Evolutionary conservation across 208 protist genomes (phyloP).

Genomic region (Crithidia acanthocephali): DNA sequence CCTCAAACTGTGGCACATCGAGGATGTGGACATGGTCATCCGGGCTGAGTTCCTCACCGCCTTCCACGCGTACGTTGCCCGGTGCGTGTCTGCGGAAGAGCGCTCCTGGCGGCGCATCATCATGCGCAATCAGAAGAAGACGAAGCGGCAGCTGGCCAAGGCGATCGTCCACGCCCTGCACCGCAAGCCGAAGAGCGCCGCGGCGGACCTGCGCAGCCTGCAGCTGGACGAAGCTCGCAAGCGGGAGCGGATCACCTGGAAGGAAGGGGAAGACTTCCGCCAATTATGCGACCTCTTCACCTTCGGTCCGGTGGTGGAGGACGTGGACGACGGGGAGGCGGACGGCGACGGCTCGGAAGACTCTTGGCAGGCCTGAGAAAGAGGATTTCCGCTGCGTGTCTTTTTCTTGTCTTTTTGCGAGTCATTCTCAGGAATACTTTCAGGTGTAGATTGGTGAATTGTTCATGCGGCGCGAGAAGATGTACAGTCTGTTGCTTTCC

Average conservation of each 20-base stretch:
- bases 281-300: slow-evolving; percentile 39
- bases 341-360: slow-evolving; percentile 8
- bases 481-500: too few species aligned
- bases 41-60: slow-evolving; percentile 39
- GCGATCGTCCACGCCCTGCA: slow-evolving; percentile 40
- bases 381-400: too few species aligned
- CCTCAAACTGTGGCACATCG: slow-evolving; percentile 48
- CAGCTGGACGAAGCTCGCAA: slow-evolving; percentile 40
- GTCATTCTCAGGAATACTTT: not conserved
- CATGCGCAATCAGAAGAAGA: slow-evolving; percentile 35
- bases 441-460: too few species aligned
- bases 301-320: slow-evolving; percentile 48
- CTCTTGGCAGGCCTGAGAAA: slow-evolving; percentile 3
- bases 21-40: slow-evolving; percentile 42
- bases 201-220: slow-evolving; percentile 32
- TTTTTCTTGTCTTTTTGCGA: not conserved
- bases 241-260: slow-evolving; percentile 36
- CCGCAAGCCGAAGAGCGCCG: slow-evolving; percentile 32
- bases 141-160: slow-evolving; percentile 42
- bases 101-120: slow-evolving; percentile 44
- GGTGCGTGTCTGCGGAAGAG: slow-evolving; percentile 44
- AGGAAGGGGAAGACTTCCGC: slow-evolving; percentile 39
- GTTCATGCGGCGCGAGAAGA: too few species aligned
- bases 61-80: slow-evolving; percentile 35
- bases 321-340: slow-evolving; percentile 39